Evolutionary conservation across 441 rosid genomes (phyloP), one percentile per base, ranked within the genome.

Genomic region (Croton laevigatus): DNA sequence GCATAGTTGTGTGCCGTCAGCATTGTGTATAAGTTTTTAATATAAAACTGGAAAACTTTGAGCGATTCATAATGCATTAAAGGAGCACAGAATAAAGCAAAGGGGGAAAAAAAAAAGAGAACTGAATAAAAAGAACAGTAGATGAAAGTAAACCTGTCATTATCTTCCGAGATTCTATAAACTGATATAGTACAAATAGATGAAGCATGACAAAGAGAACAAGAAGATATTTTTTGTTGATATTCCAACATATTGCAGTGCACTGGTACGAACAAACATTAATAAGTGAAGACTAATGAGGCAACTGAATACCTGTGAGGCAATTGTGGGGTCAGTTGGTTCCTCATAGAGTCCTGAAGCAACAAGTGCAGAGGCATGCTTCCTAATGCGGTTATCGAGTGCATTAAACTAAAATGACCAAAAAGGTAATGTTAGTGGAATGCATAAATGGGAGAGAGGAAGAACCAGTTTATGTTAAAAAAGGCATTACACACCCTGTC

Each of bases 261-360:
- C 45, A 17, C 34, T 23, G 17, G 3, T n/a, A 40, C 17, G 32
- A 34, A 10, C 44, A 65, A 3, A 27, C 32, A 27, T 27, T 27
- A 27, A 27, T 27, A 27, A 27, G 2, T 27, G 32, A 27, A 62
- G 71, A 48, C 55, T 23, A 34, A 23, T n/a, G 46, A 38, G 54
- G 8, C 51, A 66, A 51, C 36, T 72, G 73, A 44, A 62, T 81
- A 91, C 99, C 93, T 88, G 97, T 37, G 98, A 93, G 80, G 99
- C 98, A 76, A 88, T 79, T 65, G 97, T 82, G 48, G 97, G 99
- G 81, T 93, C 99, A 60, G 72, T 66, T 68, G 80, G 97, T 80
- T 93, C 97, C 69, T 88, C 93, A 17, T 86, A 84, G 34, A 85
- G 78, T 52, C 91, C 91, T 45, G 96, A 86, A 52, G 88, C 82